Conservation (phyloP, 2,329 filamentous ascomycete genomes). For the Thelonectria rubi region DNA sequence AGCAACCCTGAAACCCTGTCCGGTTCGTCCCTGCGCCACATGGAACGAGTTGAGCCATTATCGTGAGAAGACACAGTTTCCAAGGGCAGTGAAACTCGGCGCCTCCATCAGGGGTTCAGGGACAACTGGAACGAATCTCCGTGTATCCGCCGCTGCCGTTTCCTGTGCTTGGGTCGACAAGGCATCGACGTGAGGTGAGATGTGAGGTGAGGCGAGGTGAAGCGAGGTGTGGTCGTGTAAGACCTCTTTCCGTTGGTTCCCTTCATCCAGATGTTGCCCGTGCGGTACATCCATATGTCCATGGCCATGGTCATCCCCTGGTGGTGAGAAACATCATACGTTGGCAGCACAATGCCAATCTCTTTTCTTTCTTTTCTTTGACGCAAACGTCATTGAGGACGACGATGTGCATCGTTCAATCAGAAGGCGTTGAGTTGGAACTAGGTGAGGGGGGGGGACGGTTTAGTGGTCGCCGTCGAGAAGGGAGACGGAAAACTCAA, state of each 20-base stretch:
- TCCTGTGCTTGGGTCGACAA: background rate
- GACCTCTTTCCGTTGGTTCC: constrained; percentile 2
- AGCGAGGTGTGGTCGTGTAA: background rate
- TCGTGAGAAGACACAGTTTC: background rate
- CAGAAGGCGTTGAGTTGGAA: constrained; percentile 6
- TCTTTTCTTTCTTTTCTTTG: constrained; percentile 1
- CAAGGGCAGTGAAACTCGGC: background rate
- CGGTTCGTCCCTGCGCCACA: constrained; percentile 2
- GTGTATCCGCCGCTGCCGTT: background rate
- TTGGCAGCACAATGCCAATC: constrained; percentile 14
- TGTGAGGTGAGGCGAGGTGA: background rate
- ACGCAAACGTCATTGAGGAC: constrained; percentile 14
- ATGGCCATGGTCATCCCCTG: constrained; percentile 8
- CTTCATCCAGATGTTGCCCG: constrained; percentile 19
- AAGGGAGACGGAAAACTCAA: background rate
- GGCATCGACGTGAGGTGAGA: background rate
- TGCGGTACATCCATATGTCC: constrained; percentile 17
- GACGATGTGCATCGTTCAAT: constrained; percentile 2
- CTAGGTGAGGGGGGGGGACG: constrained; percentile 6
- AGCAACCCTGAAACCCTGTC: background rate
- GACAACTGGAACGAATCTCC: constrained; percentile 1
- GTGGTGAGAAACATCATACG: constrained; percentile 1
- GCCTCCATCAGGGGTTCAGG: background rate
- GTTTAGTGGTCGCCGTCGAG: background rate
- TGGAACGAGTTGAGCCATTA: background rate